phyloP scores from a whole-genome alignment of 2,329 filamentous ascomycete genomes.

The Nannizziopsis arthrosporioides region DNA sequence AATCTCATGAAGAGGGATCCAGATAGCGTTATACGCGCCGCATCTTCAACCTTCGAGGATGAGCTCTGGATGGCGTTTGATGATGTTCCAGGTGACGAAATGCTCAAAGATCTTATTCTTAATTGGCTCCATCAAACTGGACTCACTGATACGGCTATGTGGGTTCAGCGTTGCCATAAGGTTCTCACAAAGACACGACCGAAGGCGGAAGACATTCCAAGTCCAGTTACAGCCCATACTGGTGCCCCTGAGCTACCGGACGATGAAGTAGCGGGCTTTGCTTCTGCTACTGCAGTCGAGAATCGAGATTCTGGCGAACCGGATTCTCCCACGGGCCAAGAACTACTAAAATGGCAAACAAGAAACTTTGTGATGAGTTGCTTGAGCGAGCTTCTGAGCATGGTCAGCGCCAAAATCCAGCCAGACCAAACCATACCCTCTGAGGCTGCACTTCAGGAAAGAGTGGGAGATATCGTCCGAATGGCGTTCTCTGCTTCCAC shows the following conservation, averaged over 20 bases:
- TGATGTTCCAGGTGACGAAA: conserved; percentile 59
- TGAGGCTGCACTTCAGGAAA: conserved; percentile 65
- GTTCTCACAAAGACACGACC: conserved; percentile 78
- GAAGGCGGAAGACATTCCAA: conserved; percentile 43
- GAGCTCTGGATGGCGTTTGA: conserved; percentile 86
- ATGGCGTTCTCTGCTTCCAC: conserved; percentile 98
- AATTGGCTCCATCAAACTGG: conserved; percentile 93
- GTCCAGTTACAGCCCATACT: conserved; percentile 24
- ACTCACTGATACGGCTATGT: conserved; percentile 63
- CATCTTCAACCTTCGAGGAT: conserved; percentile 70
- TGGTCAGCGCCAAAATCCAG: conserved; percentile 67
- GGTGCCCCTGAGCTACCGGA: conserved; percentile 69
- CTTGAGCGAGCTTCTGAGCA: conserved; percentile 66
- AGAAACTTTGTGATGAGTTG: conserved; percentile 87
- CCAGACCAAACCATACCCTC: conserved; percentile 68
- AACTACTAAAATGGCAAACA: conserved; percentile 89
- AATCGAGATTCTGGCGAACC: conserved; percentile 43
- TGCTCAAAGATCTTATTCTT: conserved; percentile 73
- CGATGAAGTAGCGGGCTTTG: conserved; percentile 93
- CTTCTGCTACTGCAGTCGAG: conserved; percentile 55
- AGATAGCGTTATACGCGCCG: conserved; percentile 64
- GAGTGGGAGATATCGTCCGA: conserved; percentile 81
- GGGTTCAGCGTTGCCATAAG: conserved; percentile 79
- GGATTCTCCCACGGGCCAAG: conserved; percentile 53
- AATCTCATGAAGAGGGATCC: conserved; percentile 92